Base-by-base conservation (phyloP, 139 green algal genomes). In the Chlamydomonas incerta region DNA sequence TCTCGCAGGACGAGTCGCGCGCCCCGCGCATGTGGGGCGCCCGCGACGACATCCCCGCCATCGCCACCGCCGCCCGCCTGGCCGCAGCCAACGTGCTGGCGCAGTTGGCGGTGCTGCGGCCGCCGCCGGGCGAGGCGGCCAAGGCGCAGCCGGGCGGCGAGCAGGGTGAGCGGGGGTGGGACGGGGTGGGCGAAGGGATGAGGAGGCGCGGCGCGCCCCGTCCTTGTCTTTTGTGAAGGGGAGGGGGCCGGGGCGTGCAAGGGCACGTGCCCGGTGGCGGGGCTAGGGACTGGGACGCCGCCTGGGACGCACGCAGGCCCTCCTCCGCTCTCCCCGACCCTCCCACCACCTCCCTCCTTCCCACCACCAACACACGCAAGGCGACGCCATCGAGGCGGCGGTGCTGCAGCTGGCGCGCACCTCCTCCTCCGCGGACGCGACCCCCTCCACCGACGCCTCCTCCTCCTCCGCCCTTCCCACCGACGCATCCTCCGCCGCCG, bases 21-120 rank as follows among this genome's bases (percentile, higher is more conserved):
- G 90, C 97, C 37, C 95, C 95, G 4, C 89, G 89, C 75, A 94
- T 91, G 57, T 99, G 96, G 96, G 83, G 89, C 18, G 58, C 96
- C 2, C 69, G 83, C 0, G 92, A 96, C 41, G 93, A 98, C 90
- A 93, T 98, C 33, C 73, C 92, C 2, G 77, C 52, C 23, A 87
- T 95, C 20, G 93, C 94, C 0, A 80, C 81, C 35, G 47, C 90
- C n/a, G 94, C 94, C 0, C 92, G 95, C 26, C 69, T 87, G 67
- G 94, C 92, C 17, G 93, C 95, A 0, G 95, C 95, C 8, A 65
- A 67, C 17, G 80, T 97, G 74, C 89, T 98, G 33, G 91, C 95
- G 21, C 88, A 94, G 87, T 91, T 98, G 70, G 79, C 83, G 24
- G 65, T 89, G 28, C 74, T 91, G 15, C 82, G 87, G n/a, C 60